phyloP scores from a whole-genome alignment of 2,329 filamentous ascomycete species.

The Pseudofabraea citricarpa region DNA sequence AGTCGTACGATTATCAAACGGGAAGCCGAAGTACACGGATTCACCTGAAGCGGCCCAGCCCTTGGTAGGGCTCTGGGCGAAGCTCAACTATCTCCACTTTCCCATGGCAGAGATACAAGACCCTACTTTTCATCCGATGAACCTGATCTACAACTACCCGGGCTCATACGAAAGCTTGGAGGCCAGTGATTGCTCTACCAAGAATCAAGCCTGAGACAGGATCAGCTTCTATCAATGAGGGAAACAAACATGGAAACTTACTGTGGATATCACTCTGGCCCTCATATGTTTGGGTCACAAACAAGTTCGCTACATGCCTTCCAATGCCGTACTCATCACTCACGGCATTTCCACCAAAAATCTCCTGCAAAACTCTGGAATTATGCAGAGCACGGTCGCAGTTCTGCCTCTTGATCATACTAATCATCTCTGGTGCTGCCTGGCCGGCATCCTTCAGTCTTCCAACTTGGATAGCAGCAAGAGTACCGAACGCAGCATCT shows the following conservation, averaged over 20 bases:
- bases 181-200: conserved; percentile 64
- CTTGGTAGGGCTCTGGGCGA: no score
- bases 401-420: conserved; percentile 95
- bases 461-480: conserved; percentile 86
- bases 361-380: conserved; percentile 78
- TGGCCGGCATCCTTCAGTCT: conserved; percentile 89
- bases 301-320: conserved; percentile 90
- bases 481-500: conserved; percentile 85
- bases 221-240: conserved; percentile 18
- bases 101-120: no score
- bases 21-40: no score
- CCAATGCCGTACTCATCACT: conserved; percentile 97
- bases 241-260: conserved; percentile 13
- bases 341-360: conserved; percentile 97
- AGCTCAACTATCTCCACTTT: no score
- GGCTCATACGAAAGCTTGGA: conserved; percentile 71
- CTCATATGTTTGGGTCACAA: conserved; percentile 97
- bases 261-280: conserved; percentile 94
- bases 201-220: conserved; percentile 57
- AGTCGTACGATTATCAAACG: no score
- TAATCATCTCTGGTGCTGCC: conserved; percentile 90
- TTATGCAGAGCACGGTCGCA: conserved; percentile 84
- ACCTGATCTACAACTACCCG: conserved; percentile 1
- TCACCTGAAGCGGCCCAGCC: no score
- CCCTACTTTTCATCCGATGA: no score